Conservation (phyloP, 805 yeast species). For the Barnettozyma sucrosica region DNA sequence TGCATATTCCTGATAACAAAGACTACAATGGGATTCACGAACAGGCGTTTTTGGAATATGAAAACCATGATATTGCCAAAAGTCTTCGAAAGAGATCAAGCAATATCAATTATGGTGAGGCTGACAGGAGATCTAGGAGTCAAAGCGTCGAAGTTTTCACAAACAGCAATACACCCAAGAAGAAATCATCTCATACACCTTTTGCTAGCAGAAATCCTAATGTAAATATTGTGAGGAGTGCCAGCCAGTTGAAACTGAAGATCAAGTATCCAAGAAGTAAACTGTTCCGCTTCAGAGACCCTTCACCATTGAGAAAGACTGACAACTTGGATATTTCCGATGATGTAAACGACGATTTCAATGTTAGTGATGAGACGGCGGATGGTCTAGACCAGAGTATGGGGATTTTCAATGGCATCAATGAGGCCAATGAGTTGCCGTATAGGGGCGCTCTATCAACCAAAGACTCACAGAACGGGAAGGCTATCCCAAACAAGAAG, state of each 20-base stretch:
- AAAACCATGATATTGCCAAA: slow-evolving; percentile 9
- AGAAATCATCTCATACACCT: not conserved
- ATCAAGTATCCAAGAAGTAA: slow-evolving; percentile 14
- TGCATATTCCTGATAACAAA: slow-evolving; percentile 35
- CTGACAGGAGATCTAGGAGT: slow-evolving; percentile 6
- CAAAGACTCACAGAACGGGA: slow-evolving; percentile 51
- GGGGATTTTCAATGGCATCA: slow-evolving; percentile 4
- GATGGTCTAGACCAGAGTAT: slow-evolving; percentile 8
- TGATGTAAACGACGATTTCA: slow-evolving; percentile 23
- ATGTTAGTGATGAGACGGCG: slow-evolving; percentile 16
- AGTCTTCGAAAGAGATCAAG: slow-evolving; percentile 13
- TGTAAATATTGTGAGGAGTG: slow-evolving; percentile 16
- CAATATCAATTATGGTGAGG: slow-evolving; percentile 2
- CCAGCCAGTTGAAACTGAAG: slow-evolving; percentile 21
- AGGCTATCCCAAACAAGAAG: slow-evolving; percentile 51
- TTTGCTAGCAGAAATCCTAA: slow-evolving; percentile 18
- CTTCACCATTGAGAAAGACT: slow-evolving; percentile 17
- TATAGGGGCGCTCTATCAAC: slow-evolving; percentile 59
- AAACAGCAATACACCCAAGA: not conserved
- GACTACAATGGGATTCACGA: slow-evolving; percentile 31
- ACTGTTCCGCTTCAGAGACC: slow-evolving; percentile 23
- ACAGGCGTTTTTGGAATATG: slow-evolving; percentile 25
- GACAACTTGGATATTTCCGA: slow-evolving; percentile 20
- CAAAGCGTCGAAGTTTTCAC: not conserved
- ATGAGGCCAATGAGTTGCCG: slow-evolving; percentile 50